Base-by-base conservation (phyloP, 768 basidiomycete species). In the Pluteus cervinus region DNA sequence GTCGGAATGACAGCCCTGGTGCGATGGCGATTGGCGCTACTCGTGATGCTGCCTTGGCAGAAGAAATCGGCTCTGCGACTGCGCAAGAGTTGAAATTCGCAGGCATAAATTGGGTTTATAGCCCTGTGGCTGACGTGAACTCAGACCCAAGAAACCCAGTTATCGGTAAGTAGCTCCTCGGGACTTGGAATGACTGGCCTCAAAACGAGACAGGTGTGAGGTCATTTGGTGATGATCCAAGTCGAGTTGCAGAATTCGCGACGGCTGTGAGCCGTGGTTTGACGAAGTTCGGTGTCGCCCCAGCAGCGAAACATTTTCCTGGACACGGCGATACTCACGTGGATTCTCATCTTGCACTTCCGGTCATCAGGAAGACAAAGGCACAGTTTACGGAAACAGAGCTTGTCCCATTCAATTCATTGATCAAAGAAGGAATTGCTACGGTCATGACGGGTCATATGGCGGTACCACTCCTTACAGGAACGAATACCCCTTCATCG, bases 381-480 rank as follows among this genome's bases (percentile, higher is more conserved):
- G 37, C 53, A 5, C 56, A 69, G 39, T 58, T 85, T 2, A 32
- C 51, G 11, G 33, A 50, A 24, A 70, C 60, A 5, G 83, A 83
- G 49, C 62, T 85, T 8, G 60, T 75, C 1, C 79, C 82, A 1
- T 85, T 86, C 63, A 52, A 55, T 24, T 52, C 56, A 3, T 60
- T 78, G 28, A 62, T 76, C 26, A 43, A 60, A 15, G 46, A 47
- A 3, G 48, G 57, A 5, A 47, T 77, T 2, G 68, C 78, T 1
- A 79, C 70, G 17, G 65, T 85, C 36, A 86, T 86, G 83, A 75
- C 79, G 0, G 82, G 79, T 1, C 82, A 86, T 52, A 82, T 83
- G 71, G 79, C 81, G 3, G 63, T 84, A 1, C 81, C 81, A 0
- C 43, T 67, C 4, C 51, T 83, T 16, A 75, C 71, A 0, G 72